A percentile compares a stretch with the other conserved stretches of the same genome.
phyloP scores from a whole-genome alignment of 148 eudicot species.

The Gaultheria prostrata region DNA sequence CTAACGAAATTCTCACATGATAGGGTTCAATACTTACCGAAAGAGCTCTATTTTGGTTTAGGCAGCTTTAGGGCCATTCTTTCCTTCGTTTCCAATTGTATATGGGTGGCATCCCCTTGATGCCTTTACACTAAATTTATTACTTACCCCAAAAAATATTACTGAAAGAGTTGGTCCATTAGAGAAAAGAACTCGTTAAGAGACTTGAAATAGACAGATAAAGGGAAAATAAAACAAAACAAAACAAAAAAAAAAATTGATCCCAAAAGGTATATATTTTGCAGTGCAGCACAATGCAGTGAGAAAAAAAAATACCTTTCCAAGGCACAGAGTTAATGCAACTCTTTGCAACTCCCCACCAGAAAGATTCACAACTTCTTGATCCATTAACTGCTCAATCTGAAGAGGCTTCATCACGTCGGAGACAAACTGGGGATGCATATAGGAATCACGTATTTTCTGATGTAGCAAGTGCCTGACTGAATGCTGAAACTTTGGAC shows the following conservation, averaged over 20 bases:
- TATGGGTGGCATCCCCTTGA: no score
- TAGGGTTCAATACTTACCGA: neutral
- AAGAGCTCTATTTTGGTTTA: no score
- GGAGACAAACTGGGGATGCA: slow-evolving; percentile 82
- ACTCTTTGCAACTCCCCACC: slow-evolving; percentile 99
- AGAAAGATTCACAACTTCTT: slow-evolving; percentile 88
- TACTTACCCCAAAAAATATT: no score
- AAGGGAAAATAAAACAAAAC: neutral
- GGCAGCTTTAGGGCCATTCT: no score
- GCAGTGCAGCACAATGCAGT: neutral
- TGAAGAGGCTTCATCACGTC: slow-evolving; percentile 97
- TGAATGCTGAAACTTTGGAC: slow-evolving; percentile 64
- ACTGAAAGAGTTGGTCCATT: neutral
- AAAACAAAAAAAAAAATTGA: neutral
- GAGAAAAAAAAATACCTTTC: slow-evolving; percentile 53
- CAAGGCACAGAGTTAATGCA: slow-evolving; percentile 82
- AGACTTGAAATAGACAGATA: no score
- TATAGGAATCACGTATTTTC: slow-evolving; percentile 79
- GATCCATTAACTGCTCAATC: slow-evolving; percentile 95
- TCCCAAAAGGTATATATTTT: neutral
- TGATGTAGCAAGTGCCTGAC: slow-evolving; percentile 72
- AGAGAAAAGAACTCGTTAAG: neutral
- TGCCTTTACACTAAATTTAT: no score
- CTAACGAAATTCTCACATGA: neutral
- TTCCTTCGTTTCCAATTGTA: no score